Evolutionary conservation across 352 stramenopile species (phyloP), one percentile per base, ranked within the genome.

Genomic region (Nothophytophthora sp.): DNA sequence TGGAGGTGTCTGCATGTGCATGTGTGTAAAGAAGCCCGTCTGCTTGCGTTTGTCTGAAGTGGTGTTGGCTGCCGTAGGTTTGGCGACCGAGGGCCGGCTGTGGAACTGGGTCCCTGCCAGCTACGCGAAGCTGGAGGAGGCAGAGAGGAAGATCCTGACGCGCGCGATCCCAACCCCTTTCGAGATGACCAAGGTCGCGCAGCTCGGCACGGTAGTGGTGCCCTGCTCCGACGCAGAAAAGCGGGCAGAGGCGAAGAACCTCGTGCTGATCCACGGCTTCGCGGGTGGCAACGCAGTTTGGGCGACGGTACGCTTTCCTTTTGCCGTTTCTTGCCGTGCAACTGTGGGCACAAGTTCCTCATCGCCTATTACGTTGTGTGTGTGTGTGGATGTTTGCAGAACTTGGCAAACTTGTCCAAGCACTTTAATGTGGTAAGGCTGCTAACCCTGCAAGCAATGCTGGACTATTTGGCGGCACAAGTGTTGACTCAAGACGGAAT

Each of bases 221-320:
- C 84, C 84, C 0, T 95, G 81, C 53, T 73, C 79, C 2, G 80
- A 88, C 50, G 53, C 73, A 30, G 56, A 60, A 16, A 84, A 84
- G 49, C 67, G 74, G 29, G 63, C 63, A 36, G 15, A 56, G 1
- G 81, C 73, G 16, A 74, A 80, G 39, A 86, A 91, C 46, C 69
- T 95, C 48, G 84, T 95, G 28, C 42, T 95, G 47, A 76, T 95
- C 47, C 84, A 95, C 55, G 84, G 84, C 3, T 95, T 91, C 49
- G 84, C 69, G 0, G 78, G 76, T 1, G 84, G 84, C 18, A 95
- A 95, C 36, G 81, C 81, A 6, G 67, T 89, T 6, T 95, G 84
- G 84, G 81, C 84, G n/a, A 84, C 73, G 65, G 79, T 88, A 54
- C 45, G 42, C 43, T 22, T 4, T 19, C 10, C 16, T 22, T n/a